Evolutionary conservation across 2,329 filamentous ascomycete species (phyloP).

Genomic region (Blastomyces emzantsi): DNA sequence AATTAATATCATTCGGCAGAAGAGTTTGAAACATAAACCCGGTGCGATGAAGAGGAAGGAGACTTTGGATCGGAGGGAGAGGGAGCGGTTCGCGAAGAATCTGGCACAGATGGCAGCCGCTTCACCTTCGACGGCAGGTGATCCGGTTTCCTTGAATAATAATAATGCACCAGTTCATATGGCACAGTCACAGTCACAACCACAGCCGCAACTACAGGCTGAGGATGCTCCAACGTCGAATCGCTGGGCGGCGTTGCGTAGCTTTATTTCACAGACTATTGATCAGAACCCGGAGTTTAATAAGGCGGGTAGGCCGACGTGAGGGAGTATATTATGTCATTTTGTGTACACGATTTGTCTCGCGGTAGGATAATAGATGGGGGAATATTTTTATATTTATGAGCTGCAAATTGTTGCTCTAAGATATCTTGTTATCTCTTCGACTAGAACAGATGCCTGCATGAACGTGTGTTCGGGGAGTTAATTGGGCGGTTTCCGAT

Average conservation of each 20-base stretch:
- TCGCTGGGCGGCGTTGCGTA: slow-evolving; percentile 72
- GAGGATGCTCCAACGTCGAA: slow-evolving; percentile 40
- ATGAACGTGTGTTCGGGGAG: not conserved
- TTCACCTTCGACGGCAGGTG: slow-evolving; percentile 21
- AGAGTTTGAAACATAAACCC: slow-evolving; percentile 63
- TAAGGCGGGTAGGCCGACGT: not conserved
- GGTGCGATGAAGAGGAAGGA: slow-evolving; percentile 80
- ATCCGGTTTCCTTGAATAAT: slow-evolving; percentile 5
- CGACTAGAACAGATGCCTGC: not conserved
- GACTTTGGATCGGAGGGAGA: slow-evolving; percentile 68
- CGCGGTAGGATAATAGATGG: not conserved
- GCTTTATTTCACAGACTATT: slow-evolving; percentile 78
- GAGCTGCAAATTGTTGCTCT: not conserved
- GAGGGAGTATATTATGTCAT: not conserved
- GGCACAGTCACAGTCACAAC: not conserved
- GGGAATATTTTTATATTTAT: not conserved
- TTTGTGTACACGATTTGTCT: not conserved
- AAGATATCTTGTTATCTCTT: not conserved
- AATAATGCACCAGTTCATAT: slow-evolving; percentile 8
- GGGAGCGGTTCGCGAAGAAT: slow-evolving; percentile 73
- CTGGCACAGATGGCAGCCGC: slow-evolving; percentile 56
- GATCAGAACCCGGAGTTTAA: slow-evolving; percentile 76
- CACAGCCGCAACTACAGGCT: not conserved
- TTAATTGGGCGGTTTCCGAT: not conserved
- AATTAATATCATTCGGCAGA: slow-evolving; percentile 62